Evolutionary conservation across 2,329 filamentous ascomycete genomes (phyloP), one percentile per base, ranked within the genome.

Genomic region (Epichloe aotearoae): DNA sequence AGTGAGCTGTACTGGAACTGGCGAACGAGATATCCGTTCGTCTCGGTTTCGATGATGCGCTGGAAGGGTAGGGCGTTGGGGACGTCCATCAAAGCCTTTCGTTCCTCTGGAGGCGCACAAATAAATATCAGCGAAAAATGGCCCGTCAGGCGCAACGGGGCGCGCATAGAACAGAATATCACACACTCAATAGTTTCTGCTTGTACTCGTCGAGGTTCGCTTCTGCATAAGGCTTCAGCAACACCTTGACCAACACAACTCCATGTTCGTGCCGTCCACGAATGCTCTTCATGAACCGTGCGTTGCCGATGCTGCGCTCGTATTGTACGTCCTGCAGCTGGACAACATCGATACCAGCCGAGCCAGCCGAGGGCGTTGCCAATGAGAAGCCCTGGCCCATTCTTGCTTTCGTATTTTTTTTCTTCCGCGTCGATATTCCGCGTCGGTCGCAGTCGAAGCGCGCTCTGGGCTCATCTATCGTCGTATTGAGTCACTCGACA

Each of bases 321-420:
- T 96, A 95, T 38, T 84, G 82, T 53, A 97, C 73, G 64, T 97
- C 93, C 42, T 86, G 80, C 41, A 98, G 80, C 72, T 98, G 91
- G 39, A 90, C 86, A 30, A 94, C 82, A 67, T 98, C 91, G 66
- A 98, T 95, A 59, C 89, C 88, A 52, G 90, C 90, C 50, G 88
- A 86, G 64, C 90, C 93, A 55, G 88, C 88, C 50, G 89, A 93
- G 57, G 94, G 86, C 63, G 89, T 90, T 50, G 89, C 88, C 60
- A 95, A 81, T 55, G 91, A 96, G 72, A 96, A 96, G 57, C 88
- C 90, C 76, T 98, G 93, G 57, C 93, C 93, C 93, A 98, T 98
- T 57, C 58, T 56, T 49, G 55, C 33, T 34, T 3, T 5, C 40
- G 40, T 38, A 38, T 4, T 30, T 30, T 39, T 6, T 8, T 26